Base-by-base conservation (phyloP, 441 rosid species). In the Adansonia madagascariensis region DNA sequence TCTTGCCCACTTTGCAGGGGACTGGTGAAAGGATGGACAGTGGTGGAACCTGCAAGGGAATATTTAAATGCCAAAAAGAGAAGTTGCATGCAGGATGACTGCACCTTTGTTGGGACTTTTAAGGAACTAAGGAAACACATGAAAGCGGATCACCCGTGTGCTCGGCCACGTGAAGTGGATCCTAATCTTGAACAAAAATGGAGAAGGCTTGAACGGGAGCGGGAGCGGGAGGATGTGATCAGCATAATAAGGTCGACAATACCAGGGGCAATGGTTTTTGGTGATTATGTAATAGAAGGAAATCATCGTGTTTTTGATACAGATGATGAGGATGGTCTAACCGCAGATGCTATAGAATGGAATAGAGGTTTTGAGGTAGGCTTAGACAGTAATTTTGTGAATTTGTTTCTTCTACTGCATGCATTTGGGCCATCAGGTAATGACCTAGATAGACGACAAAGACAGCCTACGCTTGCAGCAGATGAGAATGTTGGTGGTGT, bases 11-110 rank as follows among this genome's bases (percentile, higher is more conserved):
- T 95, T 67, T 95, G 98, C 83, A 86, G 99, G 81, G 99, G 99
- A 67, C 91, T 92, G 86, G 97, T 95, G 84, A 94, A 95, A 87
- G 99, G 99, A 11, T 95, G 98, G 97, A 95, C 97, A n/a, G 97
- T 94, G 64, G 98, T 95, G 43, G 91, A 94, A 83, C 91, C 94
- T 71, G 99, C 98, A 1, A 84, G 98, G 41, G 89, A 91, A 20
- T 92, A 69, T 84, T 77, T 95, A 56, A 95, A 95, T 85, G 81
- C 88, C 0, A 89, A 94, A 84, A 85, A 71, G 86, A 88, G 99
- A 82, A 90, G 84, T 79, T 95, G 99, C 84, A 92, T 95, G 99
- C 98, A 95, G 87, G 98, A 95, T 67, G 83, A 85, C 56, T 95
- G 99, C 80, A 73, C 89, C 18, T 95, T 89, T 62, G 73, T 83